These are phyloP conservation scores for Yarrowia sp. DNA, from an alignment of 805 yeast species.

Conservation along the genomic window DNA sequence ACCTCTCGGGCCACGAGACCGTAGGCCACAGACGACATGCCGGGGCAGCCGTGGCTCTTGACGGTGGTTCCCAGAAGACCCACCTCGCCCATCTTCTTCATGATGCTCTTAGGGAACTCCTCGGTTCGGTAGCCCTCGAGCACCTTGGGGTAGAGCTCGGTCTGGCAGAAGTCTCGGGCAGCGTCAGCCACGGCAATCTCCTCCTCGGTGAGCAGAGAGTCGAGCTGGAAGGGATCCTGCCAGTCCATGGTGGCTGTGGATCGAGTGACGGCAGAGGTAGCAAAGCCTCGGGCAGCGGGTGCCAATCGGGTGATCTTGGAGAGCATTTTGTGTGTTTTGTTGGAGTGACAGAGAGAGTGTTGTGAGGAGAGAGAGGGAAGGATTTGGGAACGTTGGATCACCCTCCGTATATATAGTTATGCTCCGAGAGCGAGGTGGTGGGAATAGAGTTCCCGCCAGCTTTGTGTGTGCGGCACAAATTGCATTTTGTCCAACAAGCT, in stretches of 20 bases:
- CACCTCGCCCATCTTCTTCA: constrained; percentile 54
- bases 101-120: constrained; percentile 49
- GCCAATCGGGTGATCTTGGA: constrained; percentile 22
- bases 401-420: not conserved
- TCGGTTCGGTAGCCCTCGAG: constrained; percentile 54
- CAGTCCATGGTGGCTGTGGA: constrained; percentile 48
- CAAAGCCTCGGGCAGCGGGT: constrained; percentile 28
- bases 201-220: constrained; percentile 51
- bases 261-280: constrained; percentile 25
- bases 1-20: constrained; percentile 56
- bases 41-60: constrained; percentile 55
- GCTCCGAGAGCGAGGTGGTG: not conserved
- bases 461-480: constrained; percentile 35
- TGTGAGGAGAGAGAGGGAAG: not conserved
- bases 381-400: not conserved
- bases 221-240: constrained; percentile 52
- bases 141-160: constrained; percentile 52
- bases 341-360: not conserved
- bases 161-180: constrained; percentile 52
- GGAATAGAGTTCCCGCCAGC: constrained; percentile 32
- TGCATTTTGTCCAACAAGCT: constrained; percentile 1
- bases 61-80: constrained; percentile 55
- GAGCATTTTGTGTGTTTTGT: constrained; percentile 23
- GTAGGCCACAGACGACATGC: constrained; percentile 54
- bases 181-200: constrained; percentile 51